Evolutionary conservation across 352 stramenopile genomes (phyloP).

Genomic region (Pythium pectinolyticum): DNA sequence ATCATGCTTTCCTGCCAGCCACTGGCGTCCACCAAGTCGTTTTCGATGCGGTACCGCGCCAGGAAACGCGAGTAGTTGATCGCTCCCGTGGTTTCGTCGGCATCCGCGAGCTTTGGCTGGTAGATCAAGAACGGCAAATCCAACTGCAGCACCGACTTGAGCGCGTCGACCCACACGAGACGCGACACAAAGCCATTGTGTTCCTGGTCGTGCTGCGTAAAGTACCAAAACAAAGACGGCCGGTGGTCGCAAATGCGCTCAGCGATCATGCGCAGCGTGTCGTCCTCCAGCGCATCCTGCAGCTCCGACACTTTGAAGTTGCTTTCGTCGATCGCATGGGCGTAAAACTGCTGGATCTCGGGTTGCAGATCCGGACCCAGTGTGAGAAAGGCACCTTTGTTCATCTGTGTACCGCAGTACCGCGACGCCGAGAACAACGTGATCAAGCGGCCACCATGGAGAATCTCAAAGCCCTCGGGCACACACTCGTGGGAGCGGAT

Average conservation of each 20-base stretch:
- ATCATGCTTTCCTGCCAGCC: constrained; percentile 92
- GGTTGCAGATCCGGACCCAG: constrained; percentile 89
- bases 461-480: constrained; percentile 89
- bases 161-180: constrained; percentile 88
- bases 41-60: constrained; percentile 92
- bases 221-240: constrained; percentile 93
- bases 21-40: constrained; percentile 79
- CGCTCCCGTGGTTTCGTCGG: constrained; percentile 67
- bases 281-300: constrained; percentile 83
- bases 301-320: constrained; percentile 75
- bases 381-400: constrained; percentile 92
- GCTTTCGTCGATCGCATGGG: constrained; percentile 80
- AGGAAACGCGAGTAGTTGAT: constrained; percentile 95
- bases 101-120: constrained; percentile 83
- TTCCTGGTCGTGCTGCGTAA: constrained; percentile 91
- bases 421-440: constrained; percentile 92
- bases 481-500: constrained; percentile 95
- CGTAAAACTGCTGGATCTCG: constrained; percentile 95
- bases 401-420: constrained; percentile 92
- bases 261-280: constrained; percentile 92
- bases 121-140: constrained; percentile 91
- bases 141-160: constrained; percentile 90
- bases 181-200: constrained; percentile 83
- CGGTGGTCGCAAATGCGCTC: constrained; percentile 92
- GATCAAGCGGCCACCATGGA: constrained; percentile 87